Percentiles rank a stretch among this genome's conserved stretches.
Conservation (phyloP, 2,329 filamentous ascomycete species). For the Alternaria atra region DNA sequence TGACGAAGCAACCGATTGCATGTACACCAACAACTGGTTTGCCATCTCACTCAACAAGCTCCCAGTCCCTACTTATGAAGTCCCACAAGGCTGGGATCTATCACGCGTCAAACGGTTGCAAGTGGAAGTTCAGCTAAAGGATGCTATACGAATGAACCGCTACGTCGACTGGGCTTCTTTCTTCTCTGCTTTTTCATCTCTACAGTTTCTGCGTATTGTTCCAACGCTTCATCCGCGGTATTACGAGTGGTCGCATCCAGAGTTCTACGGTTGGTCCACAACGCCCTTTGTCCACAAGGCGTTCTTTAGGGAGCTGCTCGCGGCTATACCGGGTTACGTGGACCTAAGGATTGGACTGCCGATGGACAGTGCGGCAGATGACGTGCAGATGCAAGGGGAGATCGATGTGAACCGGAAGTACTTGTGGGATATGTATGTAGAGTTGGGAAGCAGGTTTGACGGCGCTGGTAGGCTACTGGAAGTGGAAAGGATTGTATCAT, state of each 20-base stretch:
- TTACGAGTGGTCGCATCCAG: slow-evolving; percentile 40
- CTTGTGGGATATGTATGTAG: slow-evolving; percentile 34
- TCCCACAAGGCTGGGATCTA: slow-evolving; percentile 38
- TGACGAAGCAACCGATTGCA: slow-evolving; percentile 35
- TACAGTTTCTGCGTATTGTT: slow-evolving; percentile 36
- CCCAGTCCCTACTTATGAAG: slow-evolving; percentile 29
- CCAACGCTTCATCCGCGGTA: slow-evolving; percentile 40
- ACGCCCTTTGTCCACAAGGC: slow-evolving; percentile 41
- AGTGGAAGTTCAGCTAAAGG: slow-evolving; percentile 41
- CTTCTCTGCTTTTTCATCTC: slow-evolving; percentile 30
- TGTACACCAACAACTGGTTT: slow-evolving; percentile 44
- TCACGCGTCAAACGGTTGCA: slow-evolving; percentile 35
- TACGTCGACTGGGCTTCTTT: slow-evolving; percentile 43
- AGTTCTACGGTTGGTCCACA: slow-evolving; percentile 31
- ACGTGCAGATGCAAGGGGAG: slow-evolving; percentile 30
- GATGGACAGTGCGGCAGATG: slow-evolving; percentile 4
- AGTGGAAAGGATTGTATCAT: slow-evolving; percentile 2
- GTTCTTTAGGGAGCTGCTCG: slow-evolving; percentile 40
- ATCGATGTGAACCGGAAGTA: slow-evolving; percentile 15
- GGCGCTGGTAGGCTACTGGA: slow-evolving; percentile 1
- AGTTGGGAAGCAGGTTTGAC: slow-evolving; percentile 18
- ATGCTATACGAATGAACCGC: slow-evolving; percentile 43
- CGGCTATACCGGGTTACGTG: slow-evolving; percentile 28
- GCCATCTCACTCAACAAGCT: slow-evolving; percentile 40
- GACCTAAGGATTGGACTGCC: slow-evolving; percentile 31